Conservation (phyloP, 2,329 filamentous ascomycete genomes). For the Neobulgaria alba region DNA sequence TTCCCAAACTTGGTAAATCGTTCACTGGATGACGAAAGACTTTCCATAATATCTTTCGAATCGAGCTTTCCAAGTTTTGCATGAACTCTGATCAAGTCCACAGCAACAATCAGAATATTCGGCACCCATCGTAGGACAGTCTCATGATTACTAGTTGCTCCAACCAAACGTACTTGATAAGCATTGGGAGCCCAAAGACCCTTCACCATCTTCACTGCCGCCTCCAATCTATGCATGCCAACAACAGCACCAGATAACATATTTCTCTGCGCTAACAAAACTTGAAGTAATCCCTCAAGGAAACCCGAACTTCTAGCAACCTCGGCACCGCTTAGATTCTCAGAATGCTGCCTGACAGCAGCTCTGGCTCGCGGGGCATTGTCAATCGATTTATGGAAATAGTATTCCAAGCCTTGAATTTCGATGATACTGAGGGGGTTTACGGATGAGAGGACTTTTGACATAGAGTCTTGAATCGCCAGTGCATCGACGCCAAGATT, state of each 20-base stretch:
- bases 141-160: constrained; percentile 20
- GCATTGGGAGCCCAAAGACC: constrained; percentile 35
- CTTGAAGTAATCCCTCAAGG: constrained; percentile 74
- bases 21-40: constrained; percentile 42
- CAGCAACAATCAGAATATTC: constrained; percentile 55
- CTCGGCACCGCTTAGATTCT: constrained; percentile 76
- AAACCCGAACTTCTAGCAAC: constrained; percentile 71
- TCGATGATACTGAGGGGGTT: constrained; percentile 30
- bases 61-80: constrained; percentile 49
- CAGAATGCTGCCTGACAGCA: constrained; percentile 64
- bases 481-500: constrained; percentile 71
- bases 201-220: constrained; percentile 16
- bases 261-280: constrained; percentile 51
- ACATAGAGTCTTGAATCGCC: constrained; percentile 61
- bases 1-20: constrained; percentile 37
- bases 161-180: constrained; percentile 14
- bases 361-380: constrained; percentile 60
- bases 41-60: constrained; percentile 36
- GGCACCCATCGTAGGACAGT: constrained; percentile 50
- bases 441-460: constrained; percentile 57
- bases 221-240: constrained; percentile 16
- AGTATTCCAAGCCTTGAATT: constrained; percentile 50
- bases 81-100: constrained; percentile 57
- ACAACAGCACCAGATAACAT: constrained; percentile 15
- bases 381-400: constrained; percentile 73